A percentile compares a stretch with the other conserved stretches of the same genome.
phyloP scores from a whole-genome alignment of 768 basidiomycete species.

The Mycena pura region DNA sequence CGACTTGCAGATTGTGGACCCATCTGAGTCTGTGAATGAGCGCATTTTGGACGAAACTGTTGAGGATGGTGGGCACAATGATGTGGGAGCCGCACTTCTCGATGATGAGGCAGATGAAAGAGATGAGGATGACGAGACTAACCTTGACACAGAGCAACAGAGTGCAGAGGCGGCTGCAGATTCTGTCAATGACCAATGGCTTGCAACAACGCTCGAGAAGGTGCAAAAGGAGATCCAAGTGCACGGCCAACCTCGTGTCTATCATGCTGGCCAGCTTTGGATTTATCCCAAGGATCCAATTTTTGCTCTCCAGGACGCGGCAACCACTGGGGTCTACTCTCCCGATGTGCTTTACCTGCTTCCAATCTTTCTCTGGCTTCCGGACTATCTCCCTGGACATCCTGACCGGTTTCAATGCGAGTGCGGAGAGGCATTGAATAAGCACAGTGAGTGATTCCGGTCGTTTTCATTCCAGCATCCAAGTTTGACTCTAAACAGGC shows the following conservation, averaged over 20 bases:
- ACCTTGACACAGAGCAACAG: slow-evolving; percentile 1
- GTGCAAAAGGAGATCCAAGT: slow-evolving; percentile 8
- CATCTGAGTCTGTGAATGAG: not conserved
- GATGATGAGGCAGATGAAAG: slow-evolving; percentile 6
- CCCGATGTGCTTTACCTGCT: slow-evolving; percentile 7
- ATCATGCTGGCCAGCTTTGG: slow-evolving; percentile 7
- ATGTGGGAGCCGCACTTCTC: not conserved
- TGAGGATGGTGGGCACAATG: not conserved
- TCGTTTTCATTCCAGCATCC: not conserved
- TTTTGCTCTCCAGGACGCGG: slow-evolving; percentile 12
- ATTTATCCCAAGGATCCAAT: slow-evolving; percentile 17
- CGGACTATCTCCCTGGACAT: slow-evolving; percentile 15
- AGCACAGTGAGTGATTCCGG: slow-evolving; percentile 1
- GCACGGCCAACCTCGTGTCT: slow-evolving; percentile 9
- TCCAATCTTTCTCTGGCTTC: slow-evolving; percentile 26
- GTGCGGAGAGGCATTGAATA: slow-evolving; percentile 6
- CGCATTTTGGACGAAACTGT: not conserved
- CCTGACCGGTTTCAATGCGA: slow-evolving; percentile 14
- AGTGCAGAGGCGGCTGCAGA: not conserved
- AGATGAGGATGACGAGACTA: slow-evolving; percentile 1
- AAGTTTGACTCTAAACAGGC: not conserved
- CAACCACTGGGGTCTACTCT: slow-evolving; percentile 2
- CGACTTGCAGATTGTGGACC: not conserved
- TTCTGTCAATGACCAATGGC: slow-evolving; percentile 10
- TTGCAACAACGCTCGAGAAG: not conserved